These are phyloP conservation scores for Trichosporon ovoides DNA, from an alignment of 1,284 basidiomycete genomes.

Conservation along the genomic window DNA sequence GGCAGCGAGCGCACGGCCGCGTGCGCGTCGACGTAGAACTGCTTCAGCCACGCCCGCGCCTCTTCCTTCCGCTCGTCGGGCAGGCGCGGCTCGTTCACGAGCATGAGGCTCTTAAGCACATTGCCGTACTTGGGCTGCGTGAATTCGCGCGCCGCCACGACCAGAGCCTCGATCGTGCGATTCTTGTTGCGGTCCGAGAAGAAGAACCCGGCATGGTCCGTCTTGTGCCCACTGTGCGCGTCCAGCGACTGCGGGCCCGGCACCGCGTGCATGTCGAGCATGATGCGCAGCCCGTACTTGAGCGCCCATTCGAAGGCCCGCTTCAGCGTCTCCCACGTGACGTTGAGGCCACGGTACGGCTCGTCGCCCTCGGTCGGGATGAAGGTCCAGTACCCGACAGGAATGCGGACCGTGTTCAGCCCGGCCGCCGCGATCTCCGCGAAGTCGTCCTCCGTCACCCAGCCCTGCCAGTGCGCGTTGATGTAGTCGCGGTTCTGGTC, in stretches of 20 bases:
- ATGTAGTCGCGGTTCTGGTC: slow-evolving; percentile 46
- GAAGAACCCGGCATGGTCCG: slow-evolving; percentile 66
- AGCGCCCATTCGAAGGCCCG: slow-evolving; percentile 73
- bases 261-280: slow-evolving; percentile 75
- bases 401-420: slow-evolving; percentile 77
- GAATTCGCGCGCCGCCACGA: slow-evolving; percentile 58
- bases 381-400: slow-evolving; percentile 74
- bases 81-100: slow-evolving; percentile 45
- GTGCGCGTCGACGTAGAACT: slow-evolving; percentile 67
- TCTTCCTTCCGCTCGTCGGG: not conserved
- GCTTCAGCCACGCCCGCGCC: slow-evolving; percentile 39
- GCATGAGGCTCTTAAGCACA: slow-evolving; percentile 67
- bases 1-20: slow-evolving; percentile 67
- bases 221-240: slow-evolving; percentile 50
- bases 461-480: slow-evolving; percentile 73
- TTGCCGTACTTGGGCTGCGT: slow-evolving; percentile 77
- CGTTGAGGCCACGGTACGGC: slow-evolving; percentile 70
- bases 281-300: slow-evolving; percentile 81
- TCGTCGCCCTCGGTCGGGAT: slow-evolving; percentile 70
- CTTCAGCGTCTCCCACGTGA: slow-evolving; percentile 70
- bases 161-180: slow-evolving; percentile 57
- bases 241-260: slow-evolving; percentile 65
- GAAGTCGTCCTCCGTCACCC: slow-evolving; percentile 78
- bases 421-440: slow-evolving; percentile 83
- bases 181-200: slow-evolving; percentile 87